Conservation (phyloP, 768 basidiomycete genomes). For the Collybiopsis luxurians region DNA sequence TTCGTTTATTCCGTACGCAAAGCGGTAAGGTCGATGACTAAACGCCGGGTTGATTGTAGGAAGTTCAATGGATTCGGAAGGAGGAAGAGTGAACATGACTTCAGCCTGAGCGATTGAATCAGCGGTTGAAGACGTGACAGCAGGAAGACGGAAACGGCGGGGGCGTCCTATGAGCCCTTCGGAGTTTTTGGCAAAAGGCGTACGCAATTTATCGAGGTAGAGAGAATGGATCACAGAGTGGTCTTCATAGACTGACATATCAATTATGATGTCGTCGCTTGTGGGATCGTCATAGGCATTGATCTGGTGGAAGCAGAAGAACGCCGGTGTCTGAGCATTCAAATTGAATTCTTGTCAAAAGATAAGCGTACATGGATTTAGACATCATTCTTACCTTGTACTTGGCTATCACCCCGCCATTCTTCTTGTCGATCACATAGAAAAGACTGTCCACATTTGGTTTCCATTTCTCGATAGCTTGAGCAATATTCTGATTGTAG, state of each 20-base stretch:
- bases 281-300: slow-evolving; percentile 36
- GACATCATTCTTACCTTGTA: slow-evolving; percentile 22
- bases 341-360: no score
- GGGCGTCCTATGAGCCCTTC: slow-evolving; percentile 8
- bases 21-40: slow-evolving; percentile 28
- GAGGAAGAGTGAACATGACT: slow-evolving; percentile 12
- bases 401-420: slow-evolving; percentile 32
- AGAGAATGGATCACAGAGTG: slow-evolving; percentile 28
- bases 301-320: slow-evolving; percentile 39
- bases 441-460: slow-evolving; percentile 26
- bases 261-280: slow-evolving; percentile 27
- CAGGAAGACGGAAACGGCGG: slow-evolving; percentile 29
- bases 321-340: slow-evolving; percentile 27
- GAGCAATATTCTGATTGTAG: slow-evolving; percentile 29
- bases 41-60: slow-evolving; percentile 30
- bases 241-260: slow-evolving; percentile 32
- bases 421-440: slow-evolving; percentile 35
- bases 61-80: slow-evolving; percentile 22
- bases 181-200: slow-evolving; percentile 11
- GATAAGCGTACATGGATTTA: no score
- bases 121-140: slow-evolving; percentile 13
- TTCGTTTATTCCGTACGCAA: slow-evolving; percentile 27
- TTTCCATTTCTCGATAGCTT: slow-evolving; percentile 29
- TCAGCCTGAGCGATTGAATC: slow-evolving; percentile 10
- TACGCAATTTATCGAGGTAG: slow-evolving; percentile 27